Percentiles rank a stretch among this genome's conserved stretches.
phyloP scores from a whole-genome alignment of 148 eudicot genomes.

The Salicornia ramosissima region DNA sequence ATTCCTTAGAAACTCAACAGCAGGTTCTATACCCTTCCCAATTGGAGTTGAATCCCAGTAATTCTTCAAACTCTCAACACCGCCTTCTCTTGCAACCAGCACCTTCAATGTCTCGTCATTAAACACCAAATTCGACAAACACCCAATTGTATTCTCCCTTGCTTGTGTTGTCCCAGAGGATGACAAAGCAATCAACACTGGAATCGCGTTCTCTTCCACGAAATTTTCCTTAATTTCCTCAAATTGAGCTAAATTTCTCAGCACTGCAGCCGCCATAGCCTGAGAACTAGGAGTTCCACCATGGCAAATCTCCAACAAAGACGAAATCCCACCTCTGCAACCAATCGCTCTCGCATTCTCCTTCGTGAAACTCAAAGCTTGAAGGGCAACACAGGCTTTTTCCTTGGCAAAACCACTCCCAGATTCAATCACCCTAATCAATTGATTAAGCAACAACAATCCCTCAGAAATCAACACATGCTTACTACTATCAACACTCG shows the following conservation, averaged over 20 bases:
- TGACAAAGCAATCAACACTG: slow-evolving; percentile 40
- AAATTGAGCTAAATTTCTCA: slow-evolving; percentile 53
- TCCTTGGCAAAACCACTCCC: slow-evolving; percentile 67
- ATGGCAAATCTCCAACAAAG: slow-evolving; percentile 66
- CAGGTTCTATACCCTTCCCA: slow-evolving; percentile 47
- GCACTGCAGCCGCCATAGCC: slow-evolving; percentile 67
- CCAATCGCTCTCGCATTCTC: slow-evolving; percentile 85
- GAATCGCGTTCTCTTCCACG: slow-evolving; percentile 62
- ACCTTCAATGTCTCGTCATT: slow-evolving; percentile 62
- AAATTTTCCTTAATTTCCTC: slow-evolving; percentile 68
- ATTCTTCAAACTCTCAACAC: slow-evolving; percentile 53
- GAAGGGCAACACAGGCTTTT: slow-evolving; percentile 61
- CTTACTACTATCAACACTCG: slow-evolving; percentile 54
- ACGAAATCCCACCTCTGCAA: slow-evolving; percentile 74
- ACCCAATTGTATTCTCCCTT: slow-evolving; percentile 68
- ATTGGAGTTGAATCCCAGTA: slow-evolving; percentile 60
- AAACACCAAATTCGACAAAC: slow-evolving; percentile 52
- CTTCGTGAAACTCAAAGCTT: slow-evolving; percentile 41
- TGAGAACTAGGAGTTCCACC: slow-evolving; percentile 73
- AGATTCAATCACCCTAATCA: slow-evolving; percentile 64
- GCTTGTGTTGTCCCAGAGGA: slow-evolving; percentile 64
- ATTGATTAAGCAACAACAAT: slow-evolving; percentile 47
- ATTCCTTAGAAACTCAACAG: slow-evolving; percentile 42
- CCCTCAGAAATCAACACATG: slow-evolving; percentile 65
- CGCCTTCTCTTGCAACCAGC: slow-evolving; percentile 61